Evolutionary conservation across 1,284 basidiomycete species (phyloP).

Genomic region (Boletus subluridellus): DNA sequence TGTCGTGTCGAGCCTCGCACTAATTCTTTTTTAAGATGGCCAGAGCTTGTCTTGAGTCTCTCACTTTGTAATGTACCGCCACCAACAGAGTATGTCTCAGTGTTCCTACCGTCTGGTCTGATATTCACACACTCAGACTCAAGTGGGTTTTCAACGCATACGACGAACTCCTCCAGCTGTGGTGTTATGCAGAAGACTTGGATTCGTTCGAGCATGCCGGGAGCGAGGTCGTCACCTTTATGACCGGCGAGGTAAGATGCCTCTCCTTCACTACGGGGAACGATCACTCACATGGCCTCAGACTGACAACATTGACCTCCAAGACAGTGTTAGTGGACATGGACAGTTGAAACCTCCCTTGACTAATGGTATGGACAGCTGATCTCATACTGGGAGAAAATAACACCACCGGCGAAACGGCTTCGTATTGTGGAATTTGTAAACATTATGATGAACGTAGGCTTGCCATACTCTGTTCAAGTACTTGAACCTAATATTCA

Average conservation of each 20-base stretch:
- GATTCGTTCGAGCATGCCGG: slow-evolving; percentile 64
- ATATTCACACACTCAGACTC: slow-evolving; percentile 39
- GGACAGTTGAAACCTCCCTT: not conserved
- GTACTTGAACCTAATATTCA: not conserved
- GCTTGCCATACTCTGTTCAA: slow-evolving; percentile 23
- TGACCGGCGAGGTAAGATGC: slow-evolving; percentile 47
- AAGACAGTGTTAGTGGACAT: slow-evolving; percentile 45
- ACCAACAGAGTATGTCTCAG: slow-evolving; percentile 55
- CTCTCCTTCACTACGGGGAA: not conserved
- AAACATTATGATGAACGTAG: slow-evolving; percentile 57
- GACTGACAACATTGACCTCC: slow-evolving; percentile 53
- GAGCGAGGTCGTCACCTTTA: slow-evolving; percentile 52
- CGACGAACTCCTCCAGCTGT: slow-evolving; percentile 59
- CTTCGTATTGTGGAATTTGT: slow-evolving; percentile 50
- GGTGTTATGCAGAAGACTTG: slow-evolving; percentile 64
- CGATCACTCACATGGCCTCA: slow-evolving; percentile 29
- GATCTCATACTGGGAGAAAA: slow-evolving; percentile 59
- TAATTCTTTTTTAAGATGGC: slow-evolving; percentile 49
- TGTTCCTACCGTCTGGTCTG: not conserved
- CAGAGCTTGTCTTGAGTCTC: slow-evolving; percentile 65
- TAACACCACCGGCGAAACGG: slow-evolving; percentile 52
- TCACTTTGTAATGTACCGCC: slow-evolving; percentile 66
- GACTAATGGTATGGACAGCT: slow-evolving; percentile 41
- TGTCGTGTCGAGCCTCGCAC: not conserved
- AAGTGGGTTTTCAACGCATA: slow-evolving; percentile 57